Evolutionary conservation across 805 yeast genomes (phyloP), one percentile per base, ranked within the genome.

Genomic region (Starmerella floricola): DNA sequence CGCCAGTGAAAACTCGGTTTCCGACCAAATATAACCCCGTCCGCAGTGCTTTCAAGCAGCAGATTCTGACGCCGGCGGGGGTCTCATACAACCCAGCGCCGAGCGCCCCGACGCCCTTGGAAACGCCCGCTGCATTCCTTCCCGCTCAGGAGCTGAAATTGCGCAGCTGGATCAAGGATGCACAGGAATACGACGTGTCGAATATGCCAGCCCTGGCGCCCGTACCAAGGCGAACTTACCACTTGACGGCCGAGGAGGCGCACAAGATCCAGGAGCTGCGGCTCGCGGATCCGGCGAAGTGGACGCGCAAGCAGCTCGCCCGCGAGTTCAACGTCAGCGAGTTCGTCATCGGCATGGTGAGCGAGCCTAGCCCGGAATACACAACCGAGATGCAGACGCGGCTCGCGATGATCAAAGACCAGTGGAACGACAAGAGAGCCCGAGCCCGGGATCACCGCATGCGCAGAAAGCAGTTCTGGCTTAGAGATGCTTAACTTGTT

Each of bases 61-160:
- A 72, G 50, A 72, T 73, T 45, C 58, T 65, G 40, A 63, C 71
- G 16, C 73, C 78, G 1, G 64, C 69, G 19, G 88, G 88, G 4
- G 62, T 82, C 21, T 72, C 75, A 31, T 67, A 65, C 53, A 68
- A 72, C 48, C 78, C 77, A 16, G 71, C 84, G 32, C 86, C 85
- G 19, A 72, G 87, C 3, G 71, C 80, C 12, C 67, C 78, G 21
- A 61, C 71, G 11, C 73, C 59, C 44, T 60, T 47, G 60, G 71
- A 64, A 57, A 78, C 91, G 2, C 93, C 94, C 15, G 68, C 67
- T 40, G 74, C 77, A 2, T 83, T 83, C 57, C 59, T 83, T 43
- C 85, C 91, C 10, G 30, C 26, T 13, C 31, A 30, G 10, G 49
- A 62, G 5, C 61, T 59, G 32, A 84, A 81, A 55, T 74, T 76